These are phyloP conservation scores for Suillus fuscotomentosus DNA, from an alignment of 768 basidiomycete species.

Conservation along the genomic window DNA sequence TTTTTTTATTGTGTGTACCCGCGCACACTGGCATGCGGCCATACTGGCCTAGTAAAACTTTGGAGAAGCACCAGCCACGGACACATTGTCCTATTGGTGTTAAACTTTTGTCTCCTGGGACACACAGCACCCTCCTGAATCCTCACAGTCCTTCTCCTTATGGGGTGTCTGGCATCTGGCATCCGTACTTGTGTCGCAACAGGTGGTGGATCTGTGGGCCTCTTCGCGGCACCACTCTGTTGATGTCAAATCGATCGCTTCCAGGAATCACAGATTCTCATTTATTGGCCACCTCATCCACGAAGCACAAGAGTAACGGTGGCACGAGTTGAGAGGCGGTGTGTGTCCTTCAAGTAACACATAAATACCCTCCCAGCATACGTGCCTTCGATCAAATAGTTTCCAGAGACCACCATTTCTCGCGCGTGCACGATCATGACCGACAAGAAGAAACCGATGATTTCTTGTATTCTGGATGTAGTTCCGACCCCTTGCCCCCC, in stretches of 20 bases:
- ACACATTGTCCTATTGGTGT: neutral
- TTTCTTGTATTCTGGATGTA: neutral
- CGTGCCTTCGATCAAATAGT: neutral
- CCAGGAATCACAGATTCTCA: slow-evolving; percentile 7
- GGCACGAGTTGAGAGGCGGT: neutral
- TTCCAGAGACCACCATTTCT: neutral
- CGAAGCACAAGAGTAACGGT: slow-evolving; percentile 7
- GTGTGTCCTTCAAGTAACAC: slow-evolving; percentile 4
- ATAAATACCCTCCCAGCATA: slow-evolving; percentile 16
- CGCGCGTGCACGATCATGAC: neutral
- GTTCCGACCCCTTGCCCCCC: neutral
- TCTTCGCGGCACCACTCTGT: slow-evolving; percentile 6
- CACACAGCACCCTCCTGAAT: neutral
- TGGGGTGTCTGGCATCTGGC: slow-evolving; percentile 2
- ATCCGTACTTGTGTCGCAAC: slow-evolving; percentile 1
- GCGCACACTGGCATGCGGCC: too few species aligned
- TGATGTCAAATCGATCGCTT: slow-evolving; percentile 7
- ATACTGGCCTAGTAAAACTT: neutral
- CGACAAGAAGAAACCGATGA: neutral
- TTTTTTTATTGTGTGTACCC: neutral
- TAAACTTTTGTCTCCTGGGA: neutral
- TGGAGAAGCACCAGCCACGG: neutral
- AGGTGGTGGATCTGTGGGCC: slow-evolving; percentile 12
- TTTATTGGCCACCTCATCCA: neutral
- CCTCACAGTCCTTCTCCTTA: slow-evolving; percentile 7